phyloP scores from a whole-genome alignment of 1,139 yeast species.

The Pichia terricola region DNA sequence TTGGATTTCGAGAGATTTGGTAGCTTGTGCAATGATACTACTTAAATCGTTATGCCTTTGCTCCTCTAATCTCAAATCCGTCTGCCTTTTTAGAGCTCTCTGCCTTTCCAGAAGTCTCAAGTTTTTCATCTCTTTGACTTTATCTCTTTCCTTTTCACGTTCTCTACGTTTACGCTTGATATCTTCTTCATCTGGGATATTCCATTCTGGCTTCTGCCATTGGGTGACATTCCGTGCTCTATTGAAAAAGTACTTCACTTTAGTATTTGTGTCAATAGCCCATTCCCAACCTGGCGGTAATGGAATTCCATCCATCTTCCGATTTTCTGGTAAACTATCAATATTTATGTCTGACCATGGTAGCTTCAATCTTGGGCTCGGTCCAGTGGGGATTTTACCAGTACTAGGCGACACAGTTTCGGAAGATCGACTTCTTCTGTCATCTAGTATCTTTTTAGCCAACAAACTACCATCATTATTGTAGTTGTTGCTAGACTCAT shows the following conservation, averaged over 20 bases:
- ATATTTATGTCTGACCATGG: slow-evolving; percentile 16
- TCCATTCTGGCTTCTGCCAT: slow-evolving; percentile 48
- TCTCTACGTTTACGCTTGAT: slow-evolving; percentile 20
- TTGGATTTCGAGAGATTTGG: too few species aligned
- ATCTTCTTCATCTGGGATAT: slow-evolving; percentile 8
- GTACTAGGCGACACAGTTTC: slow-evolving; percentile 1
- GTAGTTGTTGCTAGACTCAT: slow-evolving; percentile 5
- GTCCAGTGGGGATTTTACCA: slow-evolving; percentile 10
- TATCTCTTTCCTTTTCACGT: slow-evolving; percentile 21
- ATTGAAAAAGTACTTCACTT: slow-evolving; percentile 45
- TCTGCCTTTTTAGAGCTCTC: slow-evolving; percentile 16
- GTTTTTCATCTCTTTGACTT: slow-evolving; percentile 14
- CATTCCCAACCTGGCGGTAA: slow-evolving; percentile 48
- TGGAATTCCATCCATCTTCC: slow-evolving; percentile 23
- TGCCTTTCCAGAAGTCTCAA: slow-evolving; percentile 15
- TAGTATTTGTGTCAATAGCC: slow-evolving; percentile 35
- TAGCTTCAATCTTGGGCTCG: slow-evolving; percentile 4
- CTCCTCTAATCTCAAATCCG: slow-evolving; percentile 18
- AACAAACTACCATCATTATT: background rate
- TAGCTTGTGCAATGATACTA: slow-evolving; percentile 17
- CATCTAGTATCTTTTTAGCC: slow-evolving; percentile 19
- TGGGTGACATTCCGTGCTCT: slow-evolving; percentile 35
- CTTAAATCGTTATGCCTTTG: slow-evolving; percentile 16
- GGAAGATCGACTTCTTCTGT: slow-evolving; percentile 27
- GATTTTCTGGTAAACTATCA: slow-evolving; percentile 10